These are phyloP conservation scores for Fraxinus sp. DNA, from an alignment of 305 asterid species.

Conservation along the genomic window DNA sequence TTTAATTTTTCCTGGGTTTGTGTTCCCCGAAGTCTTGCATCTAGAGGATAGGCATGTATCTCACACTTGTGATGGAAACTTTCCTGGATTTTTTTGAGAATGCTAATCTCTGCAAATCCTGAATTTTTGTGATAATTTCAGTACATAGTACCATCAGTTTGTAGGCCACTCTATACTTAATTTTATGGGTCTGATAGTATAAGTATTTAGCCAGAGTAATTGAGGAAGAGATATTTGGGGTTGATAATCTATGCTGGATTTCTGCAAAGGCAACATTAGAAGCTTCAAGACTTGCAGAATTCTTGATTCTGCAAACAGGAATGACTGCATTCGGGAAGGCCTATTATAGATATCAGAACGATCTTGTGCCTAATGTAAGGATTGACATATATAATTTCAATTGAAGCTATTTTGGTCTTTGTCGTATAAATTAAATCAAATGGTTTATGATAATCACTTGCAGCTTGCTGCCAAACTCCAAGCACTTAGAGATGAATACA, in stretches of 20 bases:
- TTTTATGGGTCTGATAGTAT: constrained; percentile 21
- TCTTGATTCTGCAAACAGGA: constrained; percentile 88
- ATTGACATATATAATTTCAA: constrained; percentile 19
- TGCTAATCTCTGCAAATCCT: constrained; percentile 9
- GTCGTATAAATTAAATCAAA: constrained; percentile 4
- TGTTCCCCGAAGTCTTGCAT: constrained; percentile 8
- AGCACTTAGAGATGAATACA: constrained; percentile 91
- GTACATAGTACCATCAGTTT: neutral
- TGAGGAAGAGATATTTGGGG: constrained; percentile 95
- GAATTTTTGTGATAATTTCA: constrained; percentile 14
- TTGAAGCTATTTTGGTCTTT: constrained; percentile 11
- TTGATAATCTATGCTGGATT: constrained; percentile 89
- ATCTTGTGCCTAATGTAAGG: constrained; percentile 90
- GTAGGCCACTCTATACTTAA: neutral
- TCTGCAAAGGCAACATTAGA: constrained; percentile 86
- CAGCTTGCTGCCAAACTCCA: constrained; percentile 92
- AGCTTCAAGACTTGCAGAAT: constrained; percentile 81
- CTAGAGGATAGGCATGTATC: neutral
- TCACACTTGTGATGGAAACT: neutral
- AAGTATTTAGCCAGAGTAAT: constrained; percentile 85
- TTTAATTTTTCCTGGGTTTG: constrained; percentile 2
- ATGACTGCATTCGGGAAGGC: constrained; percentile 97
- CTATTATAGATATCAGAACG: constrained; percentile 70
- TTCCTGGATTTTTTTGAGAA: constrained; percentile 4
- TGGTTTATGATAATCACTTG: constrained; percentile 26